Evolutionary conservation across 2,329 filamentous ascomycete genomes (phyloP).

Genomic region (Colletotrichum gloeosporioides): DNA sequence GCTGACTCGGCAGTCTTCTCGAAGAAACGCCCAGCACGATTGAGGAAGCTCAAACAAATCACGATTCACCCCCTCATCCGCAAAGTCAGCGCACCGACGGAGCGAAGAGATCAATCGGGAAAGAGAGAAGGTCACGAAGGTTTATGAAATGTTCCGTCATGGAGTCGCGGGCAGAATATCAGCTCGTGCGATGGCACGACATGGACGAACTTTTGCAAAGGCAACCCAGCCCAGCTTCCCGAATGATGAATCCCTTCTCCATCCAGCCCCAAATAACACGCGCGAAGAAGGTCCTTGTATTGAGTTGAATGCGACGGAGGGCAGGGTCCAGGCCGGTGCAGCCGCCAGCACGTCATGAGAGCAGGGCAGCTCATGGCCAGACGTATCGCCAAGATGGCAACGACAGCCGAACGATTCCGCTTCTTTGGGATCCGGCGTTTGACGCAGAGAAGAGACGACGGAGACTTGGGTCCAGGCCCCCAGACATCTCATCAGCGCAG

Average conservation of each 20-base stretch:
- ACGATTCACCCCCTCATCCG: neutral
- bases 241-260: neutral
- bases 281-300: neutral
- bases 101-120: conserved; percentile 19
- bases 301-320: neutral
- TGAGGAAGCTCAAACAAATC: neutral
- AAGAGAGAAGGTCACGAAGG: neutral
- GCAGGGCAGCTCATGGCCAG: neutral
- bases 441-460: neutral
- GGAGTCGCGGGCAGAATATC: neutral
- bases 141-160: neutral
- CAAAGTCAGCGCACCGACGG: neutral
- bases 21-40: neutral
- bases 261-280: neutral
- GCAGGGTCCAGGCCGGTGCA: neutral
- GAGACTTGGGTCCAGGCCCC: neutral
- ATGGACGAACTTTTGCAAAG: conserved; percentile 12
- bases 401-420: neutral
- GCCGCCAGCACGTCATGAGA: conserved; percentile 13
- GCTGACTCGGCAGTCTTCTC: conserved; percentile 5
- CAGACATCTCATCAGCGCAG: neutral
- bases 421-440: neutral
- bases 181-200: neutral
- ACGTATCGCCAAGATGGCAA: conserved; percentile 13
- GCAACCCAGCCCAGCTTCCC: neutral